Conservation (phyloP, 441 rosid genomes). For the Populus hybrid region DNA sequence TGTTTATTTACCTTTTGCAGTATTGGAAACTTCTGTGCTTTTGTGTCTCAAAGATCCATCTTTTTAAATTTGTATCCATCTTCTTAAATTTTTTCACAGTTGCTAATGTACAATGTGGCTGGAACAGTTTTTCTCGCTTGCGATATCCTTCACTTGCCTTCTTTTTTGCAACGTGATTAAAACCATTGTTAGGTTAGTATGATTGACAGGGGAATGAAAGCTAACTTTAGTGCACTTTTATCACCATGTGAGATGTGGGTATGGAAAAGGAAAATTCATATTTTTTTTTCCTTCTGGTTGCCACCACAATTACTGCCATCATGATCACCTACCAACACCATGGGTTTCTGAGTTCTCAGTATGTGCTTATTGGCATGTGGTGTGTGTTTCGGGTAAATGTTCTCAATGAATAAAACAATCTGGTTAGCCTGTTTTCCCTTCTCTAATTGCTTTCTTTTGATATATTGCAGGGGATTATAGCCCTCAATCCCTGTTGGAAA, state of each 20-base stretch:
- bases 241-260: too few species aligned
- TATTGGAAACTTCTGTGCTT: background rate
- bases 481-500: slow-evolving; percentile 53
- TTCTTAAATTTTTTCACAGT: background rate
- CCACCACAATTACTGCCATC: too few species aligned
- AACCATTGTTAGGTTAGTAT: background rate
- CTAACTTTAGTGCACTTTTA: background rate
- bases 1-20: background rate
- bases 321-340: too few species aligned
- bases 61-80: too few species aligned
- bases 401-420: background rate
- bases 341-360: background rate
- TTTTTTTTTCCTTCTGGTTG: too few species aligned
- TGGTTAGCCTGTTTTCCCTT: background rate
- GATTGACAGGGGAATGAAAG: background rate
- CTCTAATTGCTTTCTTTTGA: slow-evolving; percentile 4
- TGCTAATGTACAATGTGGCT: background rate
- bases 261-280: too few species aligned
- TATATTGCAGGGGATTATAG: slow-evolving; percentile 53
- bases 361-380: background rate
- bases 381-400: background rate
- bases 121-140: background rate
- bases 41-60: background rate
- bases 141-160: background rate
- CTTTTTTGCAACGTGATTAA: background rate